Percentiles rank a stretch among this genome's conserved stretches.
Conservation (phyloP, 2,329 filamentous ascomycete genomes). For the Aspergillus arachidicola region DNA sequence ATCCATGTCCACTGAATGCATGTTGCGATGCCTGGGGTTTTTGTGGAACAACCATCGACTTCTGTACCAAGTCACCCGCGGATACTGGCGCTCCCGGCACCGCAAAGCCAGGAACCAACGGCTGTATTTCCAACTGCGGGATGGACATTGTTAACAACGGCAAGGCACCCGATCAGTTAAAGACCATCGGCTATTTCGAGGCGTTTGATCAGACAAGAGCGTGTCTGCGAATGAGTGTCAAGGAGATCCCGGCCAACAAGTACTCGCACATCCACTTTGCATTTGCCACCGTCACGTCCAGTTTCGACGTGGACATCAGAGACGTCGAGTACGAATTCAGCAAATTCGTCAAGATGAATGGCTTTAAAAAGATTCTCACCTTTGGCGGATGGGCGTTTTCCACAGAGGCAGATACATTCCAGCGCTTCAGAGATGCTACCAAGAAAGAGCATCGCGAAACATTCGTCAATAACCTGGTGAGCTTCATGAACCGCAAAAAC, state of each 20-base stretch:
- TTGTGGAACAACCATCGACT: constrained; percentile 50
- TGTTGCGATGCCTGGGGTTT: constrained; percentile 51
- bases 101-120: constrained; percentile 34
- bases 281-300: constrained; percentile 37
- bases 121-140: constrained; percentile 50
- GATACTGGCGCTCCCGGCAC: constrained; percentile 43
- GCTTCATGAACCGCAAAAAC: constrained; percentile 45
- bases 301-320: constrained; percentile 33
- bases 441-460: not conserved
- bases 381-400: constrained; percentile 51
- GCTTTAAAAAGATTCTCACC: constrained; percentile 42
- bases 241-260: constrained; percentile 21
- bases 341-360: constrained; percentile 31
- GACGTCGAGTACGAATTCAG: constrained; percentile 24
- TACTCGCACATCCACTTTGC: constrained; percentile 43
- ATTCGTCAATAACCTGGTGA: constrained; percentile 37
- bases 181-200: constrained; percentile 37
- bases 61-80: constrained; percentile 38
- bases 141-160: constrained; percentile 34
- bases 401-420: constrained; percentile 38
- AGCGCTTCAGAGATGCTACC: constrained; percentile 37
- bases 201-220: constrained; percentile 35
- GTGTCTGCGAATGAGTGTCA: constrained; percentile 22
- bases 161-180: constrained; percentile 21
- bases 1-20: constrained; percentile 50